Base-by-base conservation (phyloP, 1,284 basidiomycete species). In the Microbotryum silenes-acaulis region DNA sequence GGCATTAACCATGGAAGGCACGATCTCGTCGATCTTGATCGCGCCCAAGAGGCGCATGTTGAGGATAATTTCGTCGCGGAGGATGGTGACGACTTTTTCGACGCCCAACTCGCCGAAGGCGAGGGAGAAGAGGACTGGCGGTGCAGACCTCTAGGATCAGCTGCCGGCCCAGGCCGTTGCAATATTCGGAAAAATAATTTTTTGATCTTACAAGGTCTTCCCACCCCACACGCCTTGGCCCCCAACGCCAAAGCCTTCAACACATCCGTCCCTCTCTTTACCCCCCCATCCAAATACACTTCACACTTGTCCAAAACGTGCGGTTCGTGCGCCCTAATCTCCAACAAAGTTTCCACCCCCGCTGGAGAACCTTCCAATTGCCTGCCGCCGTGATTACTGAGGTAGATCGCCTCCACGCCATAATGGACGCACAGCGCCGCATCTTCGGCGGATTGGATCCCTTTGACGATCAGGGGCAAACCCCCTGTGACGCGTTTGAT, bases 241-340 rank as follows among this genome's bases (percentile, higher is more conserved):
- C 92, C 93, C 29, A 97, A 79, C 68, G 90, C 93, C 2, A 97
- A 76, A 0, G 91, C 91, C 76, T 97, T 97, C 57, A 97, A 77
- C 9, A 94, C 85, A 74, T 93, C 91, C 80, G 89, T 91, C 25
- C 92, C 92, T 50, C 92, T 81, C 57, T 81, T 80, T 42, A 91
- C 79, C 5, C 91, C 92, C 18, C 92, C 92, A 73, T 97, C 92
- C 60, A 94, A 83, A 70, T 89, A 93, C 18, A 97, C 88, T 83
- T 83, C 81, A 60, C 80, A 66, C 69, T 76, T 75, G 31, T 81
- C 74, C 63, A 93, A 86, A n/a, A 90, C 79, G 63, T 88, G 84
- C 0, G 90, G 89, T 49, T 83, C 80, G 67, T 85, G 80, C 66
- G 82, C 79, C 18, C 84, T 83, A 57, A 94, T 79, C 72, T 70